Percentiles rank a stretch among this genome's conserved stretches.
These are phyloP conservation scores for Platanthera zijinensis DNA, from an alignment of 106 monocot species.

Conservation along the genomic window DNA sequence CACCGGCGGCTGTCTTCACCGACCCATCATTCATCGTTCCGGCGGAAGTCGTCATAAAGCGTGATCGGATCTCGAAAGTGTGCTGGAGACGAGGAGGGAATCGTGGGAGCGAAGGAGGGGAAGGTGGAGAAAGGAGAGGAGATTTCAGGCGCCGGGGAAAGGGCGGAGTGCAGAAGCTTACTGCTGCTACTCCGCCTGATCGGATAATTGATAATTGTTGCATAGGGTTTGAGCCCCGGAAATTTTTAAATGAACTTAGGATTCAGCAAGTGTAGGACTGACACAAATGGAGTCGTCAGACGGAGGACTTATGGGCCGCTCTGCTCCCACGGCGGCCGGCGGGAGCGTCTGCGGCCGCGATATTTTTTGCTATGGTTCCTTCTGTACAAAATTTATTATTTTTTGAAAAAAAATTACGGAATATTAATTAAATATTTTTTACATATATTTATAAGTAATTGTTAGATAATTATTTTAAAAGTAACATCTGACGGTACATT, in stretches of 20 bases:
- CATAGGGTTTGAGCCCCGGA: no score
- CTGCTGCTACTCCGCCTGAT: background rate
- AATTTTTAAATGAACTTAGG: no score
- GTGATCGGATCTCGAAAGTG: background rate
- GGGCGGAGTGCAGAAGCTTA: background rate
- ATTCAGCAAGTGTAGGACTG: no score
- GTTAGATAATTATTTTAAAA: background rate
- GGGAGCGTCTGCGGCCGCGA: no score
- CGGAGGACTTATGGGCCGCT: no score
- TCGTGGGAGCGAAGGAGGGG: background rate
- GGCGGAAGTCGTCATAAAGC: background rate
- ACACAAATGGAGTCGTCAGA: no score
- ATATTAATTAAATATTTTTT: background rate
- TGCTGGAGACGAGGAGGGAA: background rate
- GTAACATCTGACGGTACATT: background rate
- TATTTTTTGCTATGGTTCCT: no score
- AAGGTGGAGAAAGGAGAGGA: background rate
- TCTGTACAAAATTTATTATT: no score
- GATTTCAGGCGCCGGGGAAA: background rate
- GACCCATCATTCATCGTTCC: constrained; percentile 9
- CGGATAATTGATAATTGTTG: background rate
- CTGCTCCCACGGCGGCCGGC: no score
- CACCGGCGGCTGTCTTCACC: constrained; percentile 23
- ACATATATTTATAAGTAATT: background rate
- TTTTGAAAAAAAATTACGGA: no score